Conservation (phyloP, 73 alveolate species). For the Paramecium pentaurelia region DNA sequence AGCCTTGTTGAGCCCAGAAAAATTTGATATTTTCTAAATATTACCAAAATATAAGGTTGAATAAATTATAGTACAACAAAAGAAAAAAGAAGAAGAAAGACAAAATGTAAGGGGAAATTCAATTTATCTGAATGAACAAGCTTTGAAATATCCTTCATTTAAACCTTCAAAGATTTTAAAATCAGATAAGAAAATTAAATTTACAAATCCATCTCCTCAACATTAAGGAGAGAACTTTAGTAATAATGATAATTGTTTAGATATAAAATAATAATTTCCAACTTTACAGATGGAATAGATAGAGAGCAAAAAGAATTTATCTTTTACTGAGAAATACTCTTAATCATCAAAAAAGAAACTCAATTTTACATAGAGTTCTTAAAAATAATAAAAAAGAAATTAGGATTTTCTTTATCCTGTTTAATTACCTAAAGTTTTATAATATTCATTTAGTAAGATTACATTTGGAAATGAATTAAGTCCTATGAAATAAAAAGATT, state of each 20-base stretch:
- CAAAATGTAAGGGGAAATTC: neutral
- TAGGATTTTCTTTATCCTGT: neutral
- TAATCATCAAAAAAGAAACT: neutral
- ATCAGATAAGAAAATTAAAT: neutral
- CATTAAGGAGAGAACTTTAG: neutral
- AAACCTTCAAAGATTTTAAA: slow-evolving; percentile 8
- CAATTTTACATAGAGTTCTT: neutral
- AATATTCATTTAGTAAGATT: neutral
- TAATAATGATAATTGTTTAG: neutral
- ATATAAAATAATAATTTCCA: neutral
- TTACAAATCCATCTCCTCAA: neutral
- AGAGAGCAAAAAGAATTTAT: neutral
- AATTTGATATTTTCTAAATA: neutral
- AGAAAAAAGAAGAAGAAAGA: neutral
- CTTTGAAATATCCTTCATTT: neutral
- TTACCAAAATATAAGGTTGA: neutral
- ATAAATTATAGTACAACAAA: neutral
- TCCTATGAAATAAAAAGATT: neutral
- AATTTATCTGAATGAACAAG: neutral
- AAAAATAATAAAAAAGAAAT: neutral
- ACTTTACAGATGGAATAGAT: neutral
- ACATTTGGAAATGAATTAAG: neutral
- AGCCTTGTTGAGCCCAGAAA: neutral
- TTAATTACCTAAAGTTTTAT: neutral
- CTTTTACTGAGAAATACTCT: neutral